These are phyloP conservation scores for Casuarina cunninghamiana DNA, from an alignment of 306 rosid species.

Conservation along the genomic window DNA sequence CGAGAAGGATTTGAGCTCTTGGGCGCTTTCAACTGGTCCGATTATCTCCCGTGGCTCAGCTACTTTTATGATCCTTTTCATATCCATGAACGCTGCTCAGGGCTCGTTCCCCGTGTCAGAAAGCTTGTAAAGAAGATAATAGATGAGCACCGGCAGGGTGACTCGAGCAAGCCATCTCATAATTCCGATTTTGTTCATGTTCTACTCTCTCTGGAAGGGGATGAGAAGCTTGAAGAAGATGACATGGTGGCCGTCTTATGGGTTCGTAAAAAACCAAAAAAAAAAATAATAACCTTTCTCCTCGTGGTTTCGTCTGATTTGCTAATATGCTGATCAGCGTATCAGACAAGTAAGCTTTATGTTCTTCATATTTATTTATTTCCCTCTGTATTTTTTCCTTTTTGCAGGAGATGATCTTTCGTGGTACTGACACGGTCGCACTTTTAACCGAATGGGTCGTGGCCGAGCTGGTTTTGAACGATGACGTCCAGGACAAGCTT, in stretches of 20 bases:
- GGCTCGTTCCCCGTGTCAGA: slow-evolving; percentile 44
- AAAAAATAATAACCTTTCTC: neutral
- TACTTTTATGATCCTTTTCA: slow-evolving; percentile 39
- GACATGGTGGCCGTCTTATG: slow-evolving; percentile 55
- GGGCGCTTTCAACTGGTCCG: slow-evolving; percentile 52
- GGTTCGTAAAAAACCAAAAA: slow-evolving; percentile 29
- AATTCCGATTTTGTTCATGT: slow-evolving; percentile 48
- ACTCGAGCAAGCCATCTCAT: slow-evolving; percentile 12
- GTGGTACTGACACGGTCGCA: slow-evolving; percentile 52
- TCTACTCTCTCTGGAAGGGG: slow-evolving; percentile 42
- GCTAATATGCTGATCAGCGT: neutral
- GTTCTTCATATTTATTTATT: neutral
- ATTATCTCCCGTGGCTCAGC: slow-evolving; percentile 45
- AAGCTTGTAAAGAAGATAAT: slow-evolving; percentile 35
- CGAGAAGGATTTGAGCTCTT: slow-evolving; percentile 53
- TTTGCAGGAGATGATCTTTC: slow-evolving; percentile 53
- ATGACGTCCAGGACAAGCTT: slow-evolving; percentile 34
- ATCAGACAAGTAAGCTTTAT: too few relatives aligned
- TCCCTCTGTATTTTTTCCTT: neutral
- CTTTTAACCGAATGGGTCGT: slow-evolving; percentile 50
- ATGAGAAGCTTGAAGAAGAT: slow-evolving; percentile 46
- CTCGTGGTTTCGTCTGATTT: neutral
- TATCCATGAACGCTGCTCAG: slow-evolving; percentile 30
- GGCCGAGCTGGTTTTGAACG: slow-evolving; percentile 48
- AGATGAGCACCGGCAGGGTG: slow-evolving; percentile 34